Evolutionary conservation across 345 rosid genomes (phyloP), one percentile per base, ranked within the genome.

Genomic region (Lepidium africanum): DNA sequence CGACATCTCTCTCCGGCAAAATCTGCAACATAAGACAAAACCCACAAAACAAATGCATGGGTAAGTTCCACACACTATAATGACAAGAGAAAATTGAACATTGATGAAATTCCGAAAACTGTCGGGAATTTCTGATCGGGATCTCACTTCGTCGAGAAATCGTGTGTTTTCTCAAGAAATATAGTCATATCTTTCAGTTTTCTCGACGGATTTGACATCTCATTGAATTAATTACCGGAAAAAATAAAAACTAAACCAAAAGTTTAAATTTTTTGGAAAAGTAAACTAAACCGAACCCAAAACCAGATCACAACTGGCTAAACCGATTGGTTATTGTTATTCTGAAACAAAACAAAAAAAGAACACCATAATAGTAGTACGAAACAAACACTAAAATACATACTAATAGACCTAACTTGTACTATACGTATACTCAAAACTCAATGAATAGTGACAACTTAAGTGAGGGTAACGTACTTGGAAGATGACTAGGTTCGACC

Each of bases 401-500:
- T 62, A 10, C 38, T 61, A 62, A 11, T 42, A 21, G 53, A 42
- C 49, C 42, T 45, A 53, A 71, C 15, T 12, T 35, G 25, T 40
- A n/a, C 8, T 2, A 38, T 37, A 40, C 40, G 14, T 30, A 30
- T 1, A 30, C 19, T 8, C 16, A 38, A 13, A 58, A 38, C 33
- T 47, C 25, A 10, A 60, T 3, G 0, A 35, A 13, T 17, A 52
- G 16, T 10, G 32, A 53, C 35, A 23, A 36, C 39, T 13, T 16
- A 3, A 11, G 50, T 42, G 41, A 60, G 16, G 60, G 15, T 41
- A 35, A 7, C 56, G 14, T 88, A 88, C 99, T 35, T 70, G 96
- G 96, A 69, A 94, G 96, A 3, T 83, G 75, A 76, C 79, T 79
- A 21, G 99, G 99, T 63, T 91, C 95, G 14, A 77, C 60, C 30